These are phyloP conservation scores for Veloboletus limbatus DNA, from an alignment of 1,284 basidiomycete species.

Conservation along the genomic window DNA sequence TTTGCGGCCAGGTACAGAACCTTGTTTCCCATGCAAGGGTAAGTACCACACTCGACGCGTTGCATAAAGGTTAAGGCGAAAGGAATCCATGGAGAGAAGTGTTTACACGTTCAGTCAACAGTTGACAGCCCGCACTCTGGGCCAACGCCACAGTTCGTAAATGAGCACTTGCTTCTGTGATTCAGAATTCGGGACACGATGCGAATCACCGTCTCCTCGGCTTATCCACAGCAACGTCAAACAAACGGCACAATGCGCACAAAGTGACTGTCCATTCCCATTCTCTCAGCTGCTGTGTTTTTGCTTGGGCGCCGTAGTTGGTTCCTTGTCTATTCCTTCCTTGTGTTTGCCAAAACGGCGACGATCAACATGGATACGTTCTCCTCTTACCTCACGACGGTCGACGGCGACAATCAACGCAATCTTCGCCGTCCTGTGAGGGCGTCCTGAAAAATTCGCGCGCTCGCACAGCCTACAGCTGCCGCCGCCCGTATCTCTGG, in stretches of 20 bases:
- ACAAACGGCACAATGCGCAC: background rate
- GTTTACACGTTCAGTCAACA: constrained; percentile 7
- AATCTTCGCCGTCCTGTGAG: background rate
- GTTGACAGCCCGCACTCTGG: constrained; percentile 5
- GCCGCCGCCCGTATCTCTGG: background rate
- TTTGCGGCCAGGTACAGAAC: constrained; percentile 7
- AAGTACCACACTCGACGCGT: background rate
- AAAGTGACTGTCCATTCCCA: background rate
- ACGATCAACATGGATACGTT: constrained; percentile 1
- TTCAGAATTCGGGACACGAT: constrained; percentile 1
- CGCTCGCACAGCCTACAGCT: background rate
- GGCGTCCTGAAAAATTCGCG: background rate
- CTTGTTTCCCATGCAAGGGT: constrained; percentile 2
- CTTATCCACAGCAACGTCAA: constrained; percentile 8
- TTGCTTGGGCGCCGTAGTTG: background rate
- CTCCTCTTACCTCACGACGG: background rate
- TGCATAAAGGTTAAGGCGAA: constrained; percentile 8
- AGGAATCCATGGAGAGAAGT: constrained; percentile 1
- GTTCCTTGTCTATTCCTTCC: background rate
- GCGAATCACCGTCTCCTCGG: constrained; percentile 12
- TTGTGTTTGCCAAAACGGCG: background rate
- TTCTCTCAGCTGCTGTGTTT: background rate
- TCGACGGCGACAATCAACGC: background rate
- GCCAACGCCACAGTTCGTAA: constrained; percentile 2
- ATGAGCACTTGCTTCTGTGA: constrained; percentile 7